Evolutionary conservation across 2,329 filamentous ascomycete genomes (phyloP), one percentile per base, ranked within the genome.

Genomic region (Calonectria leucothoes): DNA sequence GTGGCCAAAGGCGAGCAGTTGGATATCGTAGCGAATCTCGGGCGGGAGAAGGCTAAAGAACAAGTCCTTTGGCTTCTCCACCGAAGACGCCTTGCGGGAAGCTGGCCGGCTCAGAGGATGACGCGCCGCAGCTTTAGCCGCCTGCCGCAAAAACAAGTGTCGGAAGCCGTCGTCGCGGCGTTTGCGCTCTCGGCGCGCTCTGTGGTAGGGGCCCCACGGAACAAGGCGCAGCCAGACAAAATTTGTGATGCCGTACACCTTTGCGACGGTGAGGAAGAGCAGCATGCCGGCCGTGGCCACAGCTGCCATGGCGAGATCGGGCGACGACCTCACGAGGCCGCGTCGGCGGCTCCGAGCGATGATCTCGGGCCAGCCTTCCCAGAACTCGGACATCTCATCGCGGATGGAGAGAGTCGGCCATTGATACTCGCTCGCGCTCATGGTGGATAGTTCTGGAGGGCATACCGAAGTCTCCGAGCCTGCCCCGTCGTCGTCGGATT

Each of bases 371-470:
- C 68, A 73, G n/a, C 71, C 63, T 14, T 70, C 68, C 67, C 67
- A 70, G 37, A 73, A 70, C 37, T 73, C 71, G 63, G 55, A 29
- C 68, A 73, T 67, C 63, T 73, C 71, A 39, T 71, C 71, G 35
- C 68, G 63, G 15, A 73, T 67, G 63, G 71, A 73, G 23, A 70
- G 68, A 45, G 71, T 73, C 52, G 71, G 67, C 71, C 71, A 73
- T 25, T 66, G 45, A 27, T 67, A 63, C 12, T 57, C 63, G 51
- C 35, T 67, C n/a, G 68, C 45, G 11, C 29, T 37, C 71, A 73
- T 73, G 63, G 15, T 65, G 29, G 66, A 29, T 37, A 31, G 35
- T 39, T 49, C 51, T 39, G n/a, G 42, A 51, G 51, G 37, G 55
- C 20, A 57, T 45, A 45, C 48, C 55, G 37, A 57, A 65, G 29